phyloP scores from a whole-genome alignment of 2,329 filamentous ascomycete species.

The Raffaelea albimanens region DNA sequence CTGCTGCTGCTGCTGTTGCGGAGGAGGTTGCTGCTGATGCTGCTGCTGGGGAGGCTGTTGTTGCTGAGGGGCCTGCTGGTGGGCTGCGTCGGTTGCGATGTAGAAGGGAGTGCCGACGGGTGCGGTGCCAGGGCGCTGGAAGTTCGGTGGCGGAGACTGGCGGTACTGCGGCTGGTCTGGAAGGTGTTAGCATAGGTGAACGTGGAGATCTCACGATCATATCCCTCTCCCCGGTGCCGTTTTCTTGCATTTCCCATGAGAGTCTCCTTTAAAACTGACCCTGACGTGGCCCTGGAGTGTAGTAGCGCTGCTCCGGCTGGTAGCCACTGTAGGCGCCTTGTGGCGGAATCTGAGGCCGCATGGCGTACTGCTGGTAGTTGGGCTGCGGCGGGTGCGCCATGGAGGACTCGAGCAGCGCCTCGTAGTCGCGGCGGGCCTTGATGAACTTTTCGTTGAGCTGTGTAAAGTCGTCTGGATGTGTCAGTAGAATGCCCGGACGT shows the following conservation, averaged over 20 bases:
- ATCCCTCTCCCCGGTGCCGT: not conserved
- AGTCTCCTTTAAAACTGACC: constrained; percentile 10
- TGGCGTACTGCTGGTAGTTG: constrained; percentile 60
- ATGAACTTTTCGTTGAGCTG: constrained; percentile 99
- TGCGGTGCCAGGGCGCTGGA: constrained; percentile 42
- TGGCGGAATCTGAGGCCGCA: constrained; percentile 38
- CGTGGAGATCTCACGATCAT: not conserved
- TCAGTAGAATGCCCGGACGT: constrained; percentile 4
- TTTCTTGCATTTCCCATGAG: not conserved
- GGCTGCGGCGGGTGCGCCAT: constrained; percentile 89
- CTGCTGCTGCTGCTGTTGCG: constrained; percentile 24
- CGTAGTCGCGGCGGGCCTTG: constrained; percentile 94
- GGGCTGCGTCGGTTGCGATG: constrained; percentile 48
- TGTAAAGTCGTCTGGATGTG: constrained; percentile 76
- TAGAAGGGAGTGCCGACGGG: constrained; percentile 58
- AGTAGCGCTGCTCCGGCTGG: constrained; percentile 52
- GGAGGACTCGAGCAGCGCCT: constrained; percentile 87
- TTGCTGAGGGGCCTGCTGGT: not conserved
- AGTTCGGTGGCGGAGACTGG: constrained; percentile 42
- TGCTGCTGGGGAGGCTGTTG: not conserved
- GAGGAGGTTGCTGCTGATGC: constrained; percentile 9
- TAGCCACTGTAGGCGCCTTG: constrained; percentile 29
- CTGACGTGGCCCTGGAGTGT: constrained; percentile 46
- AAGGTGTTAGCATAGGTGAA: not conserved
- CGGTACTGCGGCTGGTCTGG: constrained; percentile 35